Conservation (phyloP, 768 basidiomycete species). For the Gloeostereum incarnatum region DNA sequence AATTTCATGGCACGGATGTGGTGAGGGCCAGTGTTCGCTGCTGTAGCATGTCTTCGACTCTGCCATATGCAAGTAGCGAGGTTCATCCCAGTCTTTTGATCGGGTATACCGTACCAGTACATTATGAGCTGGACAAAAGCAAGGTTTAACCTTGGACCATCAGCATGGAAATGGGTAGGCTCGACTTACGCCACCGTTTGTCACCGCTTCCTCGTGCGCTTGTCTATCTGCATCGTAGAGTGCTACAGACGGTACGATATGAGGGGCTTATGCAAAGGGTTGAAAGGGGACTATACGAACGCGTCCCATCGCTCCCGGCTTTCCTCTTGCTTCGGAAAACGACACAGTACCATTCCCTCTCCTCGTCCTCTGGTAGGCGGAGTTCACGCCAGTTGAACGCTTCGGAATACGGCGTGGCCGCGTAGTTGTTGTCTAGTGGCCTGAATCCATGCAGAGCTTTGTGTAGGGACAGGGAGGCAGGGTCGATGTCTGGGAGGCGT, state of each 20-base stretch:
- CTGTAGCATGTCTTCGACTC: conserved; percentile 74
- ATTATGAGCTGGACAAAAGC: conserved; percentile 55
- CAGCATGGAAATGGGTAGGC: background rate
- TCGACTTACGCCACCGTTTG: conserved; percentile 67
- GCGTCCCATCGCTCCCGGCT: conserved; percentile 54
- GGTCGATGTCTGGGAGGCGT: conserved; percentile 78
- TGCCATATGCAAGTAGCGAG: conserved; percentile 97
- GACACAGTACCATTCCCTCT: conserved; percentile 89
- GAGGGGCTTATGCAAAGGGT: conserved; percentile 3
- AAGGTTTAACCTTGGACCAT: background rate
- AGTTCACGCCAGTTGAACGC: conserved; percentile 89
- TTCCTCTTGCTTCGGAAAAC: conserved; percentile 79
- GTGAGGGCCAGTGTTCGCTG: conserved; percentile 70
- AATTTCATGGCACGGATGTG: conserved; percentile 81
- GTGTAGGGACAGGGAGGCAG: conserved; percentile 76
- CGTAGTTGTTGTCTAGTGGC: conserved; percentile 54
- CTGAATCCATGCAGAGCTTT: conserved; percentile 74
- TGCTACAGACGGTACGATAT: conserved; percentile 24
- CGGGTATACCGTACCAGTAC: conserved; percentile 92
- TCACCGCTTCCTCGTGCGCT: conserved; percentile 91
- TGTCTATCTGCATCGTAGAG: conserved; percentile 81
- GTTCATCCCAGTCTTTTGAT: conserved; percentile 69
- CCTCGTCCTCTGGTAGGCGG: conserved; percentile 54
- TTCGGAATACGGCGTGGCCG: conserved; percentile 49
- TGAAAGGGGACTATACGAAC: conserved; percentile 29